Evolutionary conservation across 2,329 filamentous ascomycete genomes (phyloP).

Genomic region (Fusarium sp.): DNA sequence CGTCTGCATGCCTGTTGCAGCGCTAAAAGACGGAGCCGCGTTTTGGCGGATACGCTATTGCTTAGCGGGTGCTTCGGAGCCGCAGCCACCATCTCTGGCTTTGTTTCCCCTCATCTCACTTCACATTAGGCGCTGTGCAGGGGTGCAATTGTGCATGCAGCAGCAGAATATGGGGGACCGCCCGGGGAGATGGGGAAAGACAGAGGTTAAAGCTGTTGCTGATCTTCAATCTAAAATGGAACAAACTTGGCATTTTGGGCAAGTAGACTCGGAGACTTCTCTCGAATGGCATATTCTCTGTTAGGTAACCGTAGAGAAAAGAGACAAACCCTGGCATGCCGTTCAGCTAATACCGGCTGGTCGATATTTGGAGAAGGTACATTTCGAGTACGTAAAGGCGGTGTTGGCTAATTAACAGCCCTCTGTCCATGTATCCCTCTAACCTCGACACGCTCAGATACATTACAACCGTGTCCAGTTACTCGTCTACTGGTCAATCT

Average conservation of each 20-base stretch:
- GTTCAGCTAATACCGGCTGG: not conserved
- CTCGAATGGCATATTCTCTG: not conserved
- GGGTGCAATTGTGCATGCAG: not conserved
- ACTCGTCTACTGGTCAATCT: conserved; percentile 3
- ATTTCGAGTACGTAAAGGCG: conserved; percentile 10
- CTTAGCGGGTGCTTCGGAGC: conserved; percentile 42
- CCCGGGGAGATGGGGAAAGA: conserved; percentile 29
- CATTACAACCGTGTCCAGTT: not conserved
- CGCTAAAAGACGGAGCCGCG: conserved; percentile 48
- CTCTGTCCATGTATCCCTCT: not conserved
- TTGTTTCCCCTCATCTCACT: conserved; percentile 39
- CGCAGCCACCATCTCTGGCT: conserved; percentile 35
- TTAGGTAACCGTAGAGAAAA: not conserved
- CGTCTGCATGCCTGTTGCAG: conserved; percentile 10
- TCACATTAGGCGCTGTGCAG: conserved; percentile 12
- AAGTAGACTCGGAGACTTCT: not conserved
- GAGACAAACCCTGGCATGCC: conserved; percentile 2
- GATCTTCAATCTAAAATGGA: not conserved
- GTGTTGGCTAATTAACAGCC: not conserved
- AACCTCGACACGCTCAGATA: not conserved
- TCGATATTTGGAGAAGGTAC: conserved; percentile 18
- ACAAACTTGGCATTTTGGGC: not conserved
- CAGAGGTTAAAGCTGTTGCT: not conserved
- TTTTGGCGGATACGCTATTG: conserved; percentile 39
- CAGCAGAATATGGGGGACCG: not conserved